Conservation (phyloP, 257 asterid species). For the Lantana camara region DNA sequence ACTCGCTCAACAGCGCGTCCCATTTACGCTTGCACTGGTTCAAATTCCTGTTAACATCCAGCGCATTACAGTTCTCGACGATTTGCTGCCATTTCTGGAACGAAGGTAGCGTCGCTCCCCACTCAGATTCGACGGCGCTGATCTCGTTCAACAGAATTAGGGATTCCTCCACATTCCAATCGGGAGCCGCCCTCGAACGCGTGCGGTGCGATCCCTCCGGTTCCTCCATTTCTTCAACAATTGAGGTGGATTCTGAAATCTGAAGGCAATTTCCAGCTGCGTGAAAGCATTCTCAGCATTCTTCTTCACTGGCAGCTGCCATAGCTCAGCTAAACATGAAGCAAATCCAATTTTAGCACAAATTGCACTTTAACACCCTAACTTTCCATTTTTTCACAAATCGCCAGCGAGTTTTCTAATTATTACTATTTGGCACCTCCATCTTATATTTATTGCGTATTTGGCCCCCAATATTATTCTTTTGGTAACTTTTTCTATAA, state of each 20-base stretch:
- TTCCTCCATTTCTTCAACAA: conserved; percentile 46
- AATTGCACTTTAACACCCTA: too few species aligned
- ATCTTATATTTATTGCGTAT: too few species aligned
- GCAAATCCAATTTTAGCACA: too few species aligned
- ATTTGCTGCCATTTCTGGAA: conserved; percentile 97
- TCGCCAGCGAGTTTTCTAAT: too few species aligned
- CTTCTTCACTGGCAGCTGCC: background rate
- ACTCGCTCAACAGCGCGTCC: conserved; percentile 55
- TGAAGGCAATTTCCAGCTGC: too few species aligned
- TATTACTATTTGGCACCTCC: too few species aligned
- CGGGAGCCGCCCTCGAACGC: conserved; percentile 85
- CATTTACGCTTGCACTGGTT: conserved; percentile 85
- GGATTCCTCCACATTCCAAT: conserved; percentile 74
- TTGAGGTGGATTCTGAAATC: too few species aligned
- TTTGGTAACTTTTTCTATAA: background rate
- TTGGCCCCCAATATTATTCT: too few species aligned
- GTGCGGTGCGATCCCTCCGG: conserved; percentile 63
- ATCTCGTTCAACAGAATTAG: conserved; percentile 70
- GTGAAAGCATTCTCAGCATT: too few species aligned
- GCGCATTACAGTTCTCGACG: conserved; percentile 75
- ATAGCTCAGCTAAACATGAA: too few species aligned
- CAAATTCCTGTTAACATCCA: conserved; percentile 64
- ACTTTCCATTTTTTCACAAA: too few species aligned
- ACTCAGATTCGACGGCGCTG: conserved; percentile 71
- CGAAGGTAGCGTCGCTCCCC: conserved; percentile 71